Evolutionary conservation across 2,329 filamentous ascomycete genomes (phyloP).

Genomic region (Alternaria sp.): DNA sequence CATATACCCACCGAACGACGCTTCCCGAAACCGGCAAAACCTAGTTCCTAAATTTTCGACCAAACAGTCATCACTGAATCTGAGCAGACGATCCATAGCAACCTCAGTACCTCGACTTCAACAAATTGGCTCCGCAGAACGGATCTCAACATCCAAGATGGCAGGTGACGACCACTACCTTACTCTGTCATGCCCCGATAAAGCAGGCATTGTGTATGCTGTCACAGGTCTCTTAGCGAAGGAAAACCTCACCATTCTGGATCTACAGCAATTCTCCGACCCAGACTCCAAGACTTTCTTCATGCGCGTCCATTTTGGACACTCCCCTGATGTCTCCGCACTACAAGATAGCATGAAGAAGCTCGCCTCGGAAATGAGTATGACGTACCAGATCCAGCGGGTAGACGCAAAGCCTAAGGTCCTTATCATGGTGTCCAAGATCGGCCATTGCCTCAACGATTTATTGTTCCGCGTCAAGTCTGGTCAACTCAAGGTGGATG

Average conservation of each 20-base stretch:
- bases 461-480: conserved; percentile 80
- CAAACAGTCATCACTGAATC: conserved; percentile 25
- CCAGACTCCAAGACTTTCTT: conserved; percentile 79
- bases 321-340: conserved; percentile 56
- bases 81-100: conserved; percentile 26
- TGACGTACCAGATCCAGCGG: conserved; percentile 76
- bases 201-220: conserved; percentile 83
- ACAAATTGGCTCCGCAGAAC: conserved; percentile 31
- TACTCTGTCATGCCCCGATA: conserved; percentile 84
- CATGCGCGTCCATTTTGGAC: conserved; percentile 85
- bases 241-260: conserved; percentile 80
- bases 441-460: conserved; percentile 85
- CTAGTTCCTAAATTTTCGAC: conserved; percentile 40
- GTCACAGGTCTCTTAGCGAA: conserved; percentile 79
- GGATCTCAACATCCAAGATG: conserved; percentile 40
- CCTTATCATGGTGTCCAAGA: conserved; percentile 90
- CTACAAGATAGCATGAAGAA: conserved; percentile 65
- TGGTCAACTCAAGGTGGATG: conserved; percentile 76
- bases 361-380: conserved; percentile 69
- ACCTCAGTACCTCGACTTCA: conserved; percentile 27
- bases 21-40: conserved; percentile 44
- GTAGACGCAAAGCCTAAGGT: conserved; percentile 75
- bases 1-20: conserved; percentile 26
- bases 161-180: conserved; percentile 57
- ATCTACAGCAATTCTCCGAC: conserved; percentile 86